Percentiles rank a stretch among this genome's conserved stretches.
These are phyloP conservation scores for Ceratobasidium sp. DNA, from an alignment of 1,284 basidiomycete species.

Conservation along the genomic window DNA sequence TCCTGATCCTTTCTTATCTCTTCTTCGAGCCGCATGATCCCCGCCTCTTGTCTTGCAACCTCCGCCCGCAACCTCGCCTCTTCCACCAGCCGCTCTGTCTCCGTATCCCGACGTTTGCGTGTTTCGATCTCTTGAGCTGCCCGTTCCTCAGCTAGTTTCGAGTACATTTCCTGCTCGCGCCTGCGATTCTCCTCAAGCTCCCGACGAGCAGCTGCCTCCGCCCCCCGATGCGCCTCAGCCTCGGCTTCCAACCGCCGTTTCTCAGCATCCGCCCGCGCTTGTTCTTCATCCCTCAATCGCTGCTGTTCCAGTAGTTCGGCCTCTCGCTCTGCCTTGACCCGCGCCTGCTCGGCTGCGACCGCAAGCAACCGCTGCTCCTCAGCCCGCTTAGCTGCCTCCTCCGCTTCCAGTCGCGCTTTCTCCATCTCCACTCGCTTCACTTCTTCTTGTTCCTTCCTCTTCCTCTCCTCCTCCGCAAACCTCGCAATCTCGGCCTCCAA, in stretches of 20 bases:
- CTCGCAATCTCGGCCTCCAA: slow-evolving; percentile 47
- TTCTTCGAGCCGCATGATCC: slow-evolving; percentile 46
- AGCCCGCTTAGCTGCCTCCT: slow-evolving; percentile 52
- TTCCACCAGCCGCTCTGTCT: slow-evolving; percentile 49
- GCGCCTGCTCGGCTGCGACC: slow-evolving; percentile 50
- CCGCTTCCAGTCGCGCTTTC: slow-evolving; percentile 55
- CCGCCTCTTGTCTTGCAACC: slow-evolving; percentile 44
- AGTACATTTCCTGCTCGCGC: slow-evolving; percentile 56
- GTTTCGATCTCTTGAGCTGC: slow-evolving; percentile 45
- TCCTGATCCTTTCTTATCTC: slow-evolving; percentile 46
- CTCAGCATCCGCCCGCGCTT: slow-evolving; percentile 53
- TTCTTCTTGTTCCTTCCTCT: slow-evolving; percentile 56
- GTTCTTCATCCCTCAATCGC: slow-evolving; percentile 52
- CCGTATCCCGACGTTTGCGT: slow-evolving; percentile 47
- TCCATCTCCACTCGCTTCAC: slow-evolving; percentile 55
- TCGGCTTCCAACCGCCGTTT: slow-evolving; percentile 53
- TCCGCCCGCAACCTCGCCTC: slow-evolving; percentile 42
- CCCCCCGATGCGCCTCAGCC: slow-evolving; percentile 49
- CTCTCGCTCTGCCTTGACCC: slow-evolving; percentile 49
- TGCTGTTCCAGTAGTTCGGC: slow-evolving; percentile 45
- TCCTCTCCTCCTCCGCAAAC: slow-evolving; percentile 55
- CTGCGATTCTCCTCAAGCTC: slow-evolving; percentile 60
- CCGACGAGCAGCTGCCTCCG: slow-evolving; percentile 43
- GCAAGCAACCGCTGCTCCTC: slow-evolving; percentile 45
- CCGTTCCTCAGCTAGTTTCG: slow-evolving; percentile 56